Percentiles rank a stretch among this genome's conserved stretches.
Evolutionary conservation across 2,329 filamentous ascomycete species (phyloP).

Genomic region (Chaetomiaceae sp.): DNA sequence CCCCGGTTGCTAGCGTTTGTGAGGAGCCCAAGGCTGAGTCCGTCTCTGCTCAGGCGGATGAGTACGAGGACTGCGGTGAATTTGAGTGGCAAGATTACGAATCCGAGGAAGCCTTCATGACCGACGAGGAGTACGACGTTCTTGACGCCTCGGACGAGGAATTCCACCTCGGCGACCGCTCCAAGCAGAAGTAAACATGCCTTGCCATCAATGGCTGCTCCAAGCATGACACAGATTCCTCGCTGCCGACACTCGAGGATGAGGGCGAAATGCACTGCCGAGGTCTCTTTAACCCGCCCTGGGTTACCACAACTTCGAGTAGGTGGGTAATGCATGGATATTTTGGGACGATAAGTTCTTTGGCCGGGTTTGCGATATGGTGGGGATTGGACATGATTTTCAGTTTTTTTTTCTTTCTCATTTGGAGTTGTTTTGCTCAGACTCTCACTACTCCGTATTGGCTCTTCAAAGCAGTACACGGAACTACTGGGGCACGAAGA

Average conservation of each 20-base stretch:
- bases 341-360: not conserved
- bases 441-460: not conserved
- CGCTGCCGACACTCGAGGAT: too few relatives aligned
- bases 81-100: constrained; percentile 59
- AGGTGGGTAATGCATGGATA: not conserved
- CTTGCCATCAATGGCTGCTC: too few relatives aligned
- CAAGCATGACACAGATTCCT: too few relatives aligned
- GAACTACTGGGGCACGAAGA: not conserved
- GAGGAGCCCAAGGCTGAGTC: constrained; percentile 48
- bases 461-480: constrained; percentile 7
- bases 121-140: constrained; percentile 97
- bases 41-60: constrained; percentile 42
- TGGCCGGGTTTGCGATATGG: constrained; percentile 2
- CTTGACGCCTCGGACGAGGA: constrained; percentile 94
- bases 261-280: not conserved
- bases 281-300: not conserved
- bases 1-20: constrained; percentile 74
- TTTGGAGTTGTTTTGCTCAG: not conserved
- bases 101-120: constrained; percentile 73
- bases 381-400: not conserved
- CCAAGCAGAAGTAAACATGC: constrained; percentile 38
- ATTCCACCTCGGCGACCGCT: constrained; percentile 48
- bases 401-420: not conserved
- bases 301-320: not conserved
- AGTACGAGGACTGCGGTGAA: constrained; percentile 51